Percentiles rank a stretch among this genome's conserved stretches.
These are phyloP conservation scores for Colletotrichum endophyticum DNA, from an alignment of 2,329 filamentous ascomycete species.

Conservation along the genomic window DNA sequence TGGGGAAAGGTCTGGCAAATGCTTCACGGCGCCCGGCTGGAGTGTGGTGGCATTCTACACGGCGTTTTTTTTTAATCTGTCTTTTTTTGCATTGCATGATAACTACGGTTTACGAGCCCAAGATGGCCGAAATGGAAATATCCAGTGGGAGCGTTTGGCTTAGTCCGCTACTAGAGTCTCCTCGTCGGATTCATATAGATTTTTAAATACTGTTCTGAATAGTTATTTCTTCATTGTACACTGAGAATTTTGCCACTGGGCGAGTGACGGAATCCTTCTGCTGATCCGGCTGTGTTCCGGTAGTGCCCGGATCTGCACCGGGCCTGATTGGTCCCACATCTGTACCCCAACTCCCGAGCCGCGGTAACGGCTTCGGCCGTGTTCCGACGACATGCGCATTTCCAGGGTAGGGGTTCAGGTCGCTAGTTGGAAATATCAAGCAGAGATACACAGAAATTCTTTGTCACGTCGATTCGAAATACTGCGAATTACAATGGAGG, in stretches of 20 bases:
- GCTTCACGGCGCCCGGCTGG: background rate
- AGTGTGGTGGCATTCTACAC: background rate
- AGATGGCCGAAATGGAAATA: slow-evolving; percentile 13
- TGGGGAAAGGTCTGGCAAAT: background rate
- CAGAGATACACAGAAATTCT: rapidly evolving
- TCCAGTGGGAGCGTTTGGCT: slow-evolving; percentile 19
- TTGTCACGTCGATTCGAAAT: too few relatives aligned
- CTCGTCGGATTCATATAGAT: background rate
- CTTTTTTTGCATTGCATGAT: slow-evolving; percentile 8
- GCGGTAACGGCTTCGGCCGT: background rate
- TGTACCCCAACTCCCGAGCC: background rate
- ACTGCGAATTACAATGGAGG: rapidly evolving
- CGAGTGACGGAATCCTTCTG: background rate
- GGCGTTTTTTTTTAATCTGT: slow-evolving; percentile 5
- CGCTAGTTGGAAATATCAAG: rapidly evolving
- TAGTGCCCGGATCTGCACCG: background rate
- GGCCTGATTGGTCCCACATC: background rate
- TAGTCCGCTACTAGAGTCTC: background rate
- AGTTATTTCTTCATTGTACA: background rate
- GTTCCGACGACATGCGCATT: background rate
- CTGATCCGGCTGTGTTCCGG: background rate
- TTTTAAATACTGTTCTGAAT: background rate
- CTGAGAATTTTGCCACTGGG: background rate
- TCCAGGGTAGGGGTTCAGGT: rapidly evolving
- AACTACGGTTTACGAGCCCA: slow-evolving; percentile 14